phyloP scores from a whole-genome alignment of 2,329 filamentous ascomycete genomes.

The Neofusicoccum sp. region DNA sequence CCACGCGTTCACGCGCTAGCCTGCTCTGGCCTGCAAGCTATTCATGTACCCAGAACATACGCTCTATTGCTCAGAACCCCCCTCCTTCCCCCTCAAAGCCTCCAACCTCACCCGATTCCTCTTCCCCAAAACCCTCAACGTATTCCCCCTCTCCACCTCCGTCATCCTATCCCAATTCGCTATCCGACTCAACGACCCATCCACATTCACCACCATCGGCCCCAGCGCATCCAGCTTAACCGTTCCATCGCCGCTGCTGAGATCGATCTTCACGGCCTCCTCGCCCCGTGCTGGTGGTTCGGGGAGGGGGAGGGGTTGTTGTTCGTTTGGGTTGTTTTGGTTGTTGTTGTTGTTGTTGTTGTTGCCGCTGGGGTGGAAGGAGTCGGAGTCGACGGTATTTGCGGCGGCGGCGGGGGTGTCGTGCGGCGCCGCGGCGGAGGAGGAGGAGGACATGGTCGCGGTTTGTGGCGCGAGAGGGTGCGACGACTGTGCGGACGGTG shows the following conservation, averaged over 20 bases:
- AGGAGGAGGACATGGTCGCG: neutral
- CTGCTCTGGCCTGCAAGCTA: neutral
- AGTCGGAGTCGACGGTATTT: conserved; percentile 3
- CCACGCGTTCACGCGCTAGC: neutral
- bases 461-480: neutral
- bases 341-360: neutral
- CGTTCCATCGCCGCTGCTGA: conserved; percentile 32
- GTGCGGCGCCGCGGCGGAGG: neutral
- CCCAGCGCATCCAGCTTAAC: conserved; percentile 67
- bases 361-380: neutral
- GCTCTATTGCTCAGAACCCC: neutral
- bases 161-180: conserved; percentile 72
- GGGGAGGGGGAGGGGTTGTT: conserved; percentile 19
- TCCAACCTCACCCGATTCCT: conserved; percentile 65
- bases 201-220: conserved; percentile 70
- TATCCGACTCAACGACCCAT: conserved; percentile 70
- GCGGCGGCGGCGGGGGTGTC: too few species aligned
- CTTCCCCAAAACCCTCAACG: conserved; percentile 64
- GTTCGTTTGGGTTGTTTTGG: neutral
- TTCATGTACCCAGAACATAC: neutral
- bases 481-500: neutral
- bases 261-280: conserved; percentile 34
- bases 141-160: conserved; percentile 64
- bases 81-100: conserved; percentile 47
- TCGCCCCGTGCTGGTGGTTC: conserved; percentile 20